Conservation (phyloP, 306 rosid genomes). For the Delonix regia region DNA sequence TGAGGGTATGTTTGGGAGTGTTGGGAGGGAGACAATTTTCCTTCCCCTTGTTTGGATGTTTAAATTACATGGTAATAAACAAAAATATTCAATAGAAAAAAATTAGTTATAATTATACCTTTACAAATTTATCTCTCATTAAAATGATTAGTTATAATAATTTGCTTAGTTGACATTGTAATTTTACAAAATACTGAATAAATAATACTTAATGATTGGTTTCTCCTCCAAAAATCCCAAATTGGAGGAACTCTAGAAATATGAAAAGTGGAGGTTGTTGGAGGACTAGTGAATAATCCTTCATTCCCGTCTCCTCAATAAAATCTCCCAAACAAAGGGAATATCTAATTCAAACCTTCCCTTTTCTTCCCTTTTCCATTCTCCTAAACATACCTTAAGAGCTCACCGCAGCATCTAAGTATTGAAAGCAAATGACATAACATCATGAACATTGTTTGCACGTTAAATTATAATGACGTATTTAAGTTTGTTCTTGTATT, state of each 20-base stretch:
- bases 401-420: background rate
- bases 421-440: constrained; percentile 13
- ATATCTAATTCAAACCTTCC: background rate
- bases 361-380: background rate
- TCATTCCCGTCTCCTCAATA: background rate
- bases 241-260: background rate
- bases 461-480: background rate
- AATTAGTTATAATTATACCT: background rate
- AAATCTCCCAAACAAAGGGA: background rate
- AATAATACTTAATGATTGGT: background rate
- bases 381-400: background rate
- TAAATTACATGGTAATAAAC: background rate
- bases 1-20: too few relatives aligned
- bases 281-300: background rate
- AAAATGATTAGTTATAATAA: background rate
- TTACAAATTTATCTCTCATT: background rate
- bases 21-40: background rate
- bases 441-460: background rate
- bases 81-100: too few relatives aligned
- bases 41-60: background rate
- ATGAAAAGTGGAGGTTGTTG: background rate
- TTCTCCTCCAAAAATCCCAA: background rate
- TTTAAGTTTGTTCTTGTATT: background rate
- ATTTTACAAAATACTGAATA: background rate
- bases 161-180: background rate